Evolutionary conservation across 768 basidiomycete species (phyloP).

Genomic region (Xerocomellus dryophilus): DNA sequence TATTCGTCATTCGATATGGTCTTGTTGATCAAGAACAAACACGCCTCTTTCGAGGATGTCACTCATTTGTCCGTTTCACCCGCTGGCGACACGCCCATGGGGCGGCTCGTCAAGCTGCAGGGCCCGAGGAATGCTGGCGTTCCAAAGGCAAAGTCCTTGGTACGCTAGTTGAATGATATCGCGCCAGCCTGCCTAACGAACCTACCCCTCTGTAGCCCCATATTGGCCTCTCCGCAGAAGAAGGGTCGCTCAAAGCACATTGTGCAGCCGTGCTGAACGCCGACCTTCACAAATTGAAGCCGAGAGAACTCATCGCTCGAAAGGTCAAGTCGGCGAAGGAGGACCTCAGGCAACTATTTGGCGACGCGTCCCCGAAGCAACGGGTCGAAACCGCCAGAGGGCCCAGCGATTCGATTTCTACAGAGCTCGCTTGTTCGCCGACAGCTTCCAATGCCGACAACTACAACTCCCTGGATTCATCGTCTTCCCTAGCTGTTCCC

Average conservation of each 20-base stretch:
- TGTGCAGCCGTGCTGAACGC: conserved; percentile 1
- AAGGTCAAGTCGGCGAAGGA: conserved; percentile 12
- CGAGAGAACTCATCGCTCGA: conserved; percentile 1
- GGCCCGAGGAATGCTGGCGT: conserved; percentile 4
- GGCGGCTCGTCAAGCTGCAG: neutral
- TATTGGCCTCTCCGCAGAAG: neutral
- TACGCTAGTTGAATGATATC: neutral
- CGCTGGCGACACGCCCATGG: neutral
- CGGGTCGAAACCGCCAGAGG: neutral
- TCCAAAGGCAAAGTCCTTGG: conserved; percentile 11
- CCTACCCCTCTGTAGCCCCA: conserved; percentile 5
- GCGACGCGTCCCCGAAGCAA: neutral
- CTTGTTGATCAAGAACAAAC: conserved; percentile 20
- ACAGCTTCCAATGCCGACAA: neutral
- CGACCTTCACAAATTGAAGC: neutral
- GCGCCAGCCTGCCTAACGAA: neutral
- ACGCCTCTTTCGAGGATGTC: conserved; percentile 11
- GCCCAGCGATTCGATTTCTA: neutral
- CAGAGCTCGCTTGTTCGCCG: neutral
- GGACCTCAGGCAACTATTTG: conserved; percentile 3
- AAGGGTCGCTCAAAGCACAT: neutral
- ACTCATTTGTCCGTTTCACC: conserved; percentile 5
- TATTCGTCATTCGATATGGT: conserved; percentile 3
- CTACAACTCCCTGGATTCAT: neutral
- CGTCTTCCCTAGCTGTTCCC: neutral